Evolutionary conservation across 2,329 filamentous ascomycete genomes (phyloP).

Genomic region (Graphilbum fragrans): DNA sequence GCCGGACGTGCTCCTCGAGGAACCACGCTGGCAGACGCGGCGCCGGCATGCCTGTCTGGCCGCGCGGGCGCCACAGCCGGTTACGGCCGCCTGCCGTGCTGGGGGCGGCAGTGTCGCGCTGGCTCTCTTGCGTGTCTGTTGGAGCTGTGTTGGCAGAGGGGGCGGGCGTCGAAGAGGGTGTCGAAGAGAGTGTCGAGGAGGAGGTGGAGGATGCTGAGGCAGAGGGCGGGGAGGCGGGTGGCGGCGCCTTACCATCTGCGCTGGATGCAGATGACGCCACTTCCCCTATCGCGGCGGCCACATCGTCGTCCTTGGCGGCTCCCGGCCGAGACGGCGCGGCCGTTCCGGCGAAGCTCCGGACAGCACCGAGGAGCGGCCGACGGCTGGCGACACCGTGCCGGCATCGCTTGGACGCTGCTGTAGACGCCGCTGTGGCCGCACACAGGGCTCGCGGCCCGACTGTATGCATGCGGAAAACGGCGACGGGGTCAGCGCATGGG

Average conservation of each 20-base stretch:
- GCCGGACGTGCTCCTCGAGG: constrained; percentile 34
- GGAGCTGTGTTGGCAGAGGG: too few species aligned
- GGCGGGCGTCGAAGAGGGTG: too few species aligned
- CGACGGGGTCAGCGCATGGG: too few species aligned
- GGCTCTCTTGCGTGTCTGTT: background rate
- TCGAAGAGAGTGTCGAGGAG: too few species aligned
- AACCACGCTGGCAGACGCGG: constrained; percentile 47
- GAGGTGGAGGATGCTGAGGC: too few species aligned
- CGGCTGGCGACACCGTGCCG: background rate
- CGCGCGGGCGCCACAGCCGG: background rate
- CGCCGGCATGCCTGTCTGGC: constrained; percentile 23
- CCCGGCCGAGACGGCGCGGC: background rate
- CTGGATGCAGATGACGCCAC: too few species aligned
- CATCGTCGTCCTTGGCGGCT: background rate
- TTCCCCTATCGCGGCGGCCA: background rate
- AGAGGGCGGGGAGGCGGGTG: too few species aligned
- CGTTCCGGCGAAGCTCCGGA: constrained; percentile 4
- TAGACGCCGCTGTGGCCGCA: constrained; percentile 6
- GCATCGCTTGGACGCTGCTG: constrained; percentile 2
- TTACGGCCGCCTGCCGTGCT: background rate
- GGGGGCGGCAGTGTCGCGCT: background rate
- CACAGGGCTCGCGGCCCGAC: constrained; percentile 14
- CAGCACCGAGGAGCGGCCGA: background rate
- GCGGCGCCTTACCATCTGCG: too few species aligned
- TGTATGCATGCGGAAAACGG: constrained; percentile 14